Evolutionary conservation across 306 rosid species (phyloP).

Genomic region (Quercus rubra): DNA sequence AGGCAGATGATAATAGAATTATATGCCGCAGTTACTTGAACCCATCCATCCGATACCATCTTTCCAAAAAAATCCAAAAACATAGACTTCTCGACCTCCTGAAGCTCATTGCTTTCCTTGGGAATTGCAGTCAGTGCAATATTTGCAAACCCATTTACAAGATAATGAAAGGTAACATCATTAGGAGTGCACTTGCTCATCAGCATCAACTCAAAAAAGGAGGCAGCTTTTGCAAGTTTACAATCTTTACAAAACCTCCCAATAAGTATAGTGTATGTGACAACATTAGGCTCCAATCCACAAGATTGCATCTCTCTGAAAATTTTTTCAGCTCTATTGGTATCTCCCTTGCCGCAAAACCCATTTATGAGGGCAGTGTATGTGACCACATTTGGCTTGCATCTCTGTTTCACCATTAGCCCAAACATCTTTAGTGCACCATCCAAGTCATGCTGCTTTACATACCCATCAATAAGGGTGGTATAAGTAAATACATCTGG

Average conservation of each 20-base stretch:
- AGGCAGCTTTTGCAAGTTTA: constrained; percentile 59
- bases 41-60: constrained; percentile 72
- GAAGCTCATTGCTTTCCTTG: constrained; percentile 17
- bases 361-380: constrained; percentile 77
- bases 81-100: constrained; percentile 30
- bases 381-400: constrained; percentile 69
- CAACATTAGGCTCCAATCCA: constrained; percentile 71
- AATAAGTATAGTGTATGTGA: constrained; percentile 70
- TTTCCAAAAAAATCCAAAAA: constrained; percentile 51
- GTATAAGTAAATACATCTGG: constrained; percentile 77
- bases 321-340: constrained; percentile 49
- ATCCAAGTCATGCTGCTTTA: constrained; percentile 57
- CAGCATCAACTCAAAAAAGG: constrained; percentile 72
- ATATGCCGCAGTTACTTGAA: constrained; percentile 45
- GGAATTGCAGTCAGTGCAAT: constrained; percentile 6
- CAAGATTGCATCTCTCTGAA: constrained; percentile 56
- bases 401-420: constrained; percentile 57
- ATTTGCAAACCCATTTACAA: constrained; percentile 69
- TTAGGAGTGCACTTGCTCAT: constrained; percentile 60
- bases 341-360: constrained; percentile 54
- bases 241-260: constrained; percentile 62
- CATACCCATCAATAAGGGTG: constrained; percentile 74
- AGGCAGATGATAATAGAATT: constrained; percentile 70
- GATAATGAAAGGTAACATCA: constrained; percentile 64
- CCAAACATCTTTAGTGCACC: constrained; percentile 61